Evolutionary conservation across 164 flowering plant genomes (phyloP).

Genomic region (Warburgia ugandensis): DNA sequence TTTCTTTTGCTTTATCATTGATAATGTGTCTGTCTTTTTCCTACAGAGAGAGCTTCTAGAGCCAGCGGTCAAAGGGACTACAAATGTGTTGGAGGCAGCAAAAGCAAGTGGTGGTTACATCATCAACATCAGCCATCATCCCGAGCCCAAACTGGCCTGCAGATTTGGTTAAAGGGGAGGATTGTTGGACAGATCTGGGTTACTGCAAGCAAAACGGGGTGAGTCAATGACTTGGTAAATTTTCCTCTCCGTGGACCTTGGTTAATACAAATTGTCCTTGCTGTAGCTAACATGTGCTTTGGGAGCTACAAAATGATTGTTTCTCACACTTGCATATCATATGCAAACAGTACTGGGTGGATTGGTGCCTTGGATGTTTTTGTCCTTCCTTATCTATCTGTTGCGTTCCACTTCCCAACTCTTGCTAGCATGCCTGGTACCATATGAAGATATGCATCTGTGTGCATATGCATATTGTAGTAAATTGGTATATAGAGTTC

Average conservation of each 20-base stretch:
- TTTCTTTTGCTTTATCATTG: not conserved
- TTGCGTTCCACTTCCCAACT: too few species aligned
- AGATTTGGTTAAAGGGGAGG: conserved; percentile 48
- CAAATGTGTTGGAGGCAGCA: conserved; percentile 71
- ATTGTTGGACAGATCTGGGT: conserved; percentile 78
- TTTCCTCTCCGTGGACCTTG: too few species aligned
- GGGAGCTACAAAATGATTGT: too few species aligned
- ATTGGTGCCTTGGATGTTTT: not conserved
- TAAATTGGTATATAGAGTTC: too few species aligned
- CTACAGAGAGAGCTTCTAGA: conserved; percentile 52
- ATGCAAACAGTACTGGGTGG: not conserved
- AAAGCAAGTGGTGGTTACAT: conserved; percentile 76
- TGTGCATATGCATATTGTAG: too few species aligned
- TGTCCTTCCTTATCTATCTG: not conserved
- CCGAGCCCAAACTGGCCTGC: conserved; percentile 75
- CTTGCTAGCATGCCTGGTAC: too few species aligned
- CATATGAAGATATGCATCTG: too few species aligned
- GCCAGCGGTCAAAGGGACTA: conserved; percentile 80
- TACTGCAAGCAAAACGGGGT: conserved; percentile 66
- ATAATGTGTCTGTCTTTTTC: not conserved
- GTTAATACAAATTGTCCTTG: too few species aligned
- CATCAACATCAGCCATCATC: conserved; percentile 61
- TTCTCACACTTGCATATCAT: too few species aligned
- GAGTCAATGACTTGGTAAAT: conserved; percentile 2
- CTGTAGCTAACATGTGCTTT: too few species aligned